phyloP scores from a whole-genome alignment of 495 filamentous ascomycete species.

The Podospora conica region DNA sequence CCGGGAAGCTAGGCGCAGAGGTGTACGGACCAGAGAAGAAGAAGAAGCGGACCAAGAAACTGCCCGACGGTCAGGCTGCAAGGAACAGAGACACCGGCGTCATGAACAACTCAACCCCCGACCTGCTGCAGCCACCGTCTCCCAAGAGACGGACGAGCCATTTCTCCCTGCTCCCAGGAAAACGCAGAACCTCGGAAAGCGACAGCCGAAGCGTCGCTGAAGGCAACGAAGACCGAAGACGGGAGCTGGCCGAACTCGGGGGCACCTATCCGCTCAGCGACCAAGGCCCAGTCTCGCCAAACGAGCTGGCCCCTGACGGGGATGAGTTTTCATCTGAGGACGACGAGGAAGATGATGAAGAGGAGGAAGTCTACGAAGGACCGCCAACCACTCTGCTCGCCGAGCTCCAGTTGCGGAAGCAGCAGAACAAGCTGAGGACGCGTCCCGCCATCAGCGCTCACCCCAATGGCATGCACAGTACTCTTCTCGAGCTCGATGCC shows the following conservation, averaged over 20 bases:
- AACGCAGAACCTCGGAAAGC: neutral
- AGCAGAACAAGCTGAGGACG: slow-evolving; percentile 69
- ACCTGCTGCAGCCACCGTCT: slow-evolving; percentile 5
- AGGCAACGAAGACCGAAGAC: slow-evolving; percentile 15
- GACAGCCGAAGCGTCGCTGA: slow-evolving; percentile 10
- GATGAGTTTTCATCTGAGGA: slow-evolving; percentile 30
- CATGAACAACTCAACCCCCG: slow-evolving; percentile 9
- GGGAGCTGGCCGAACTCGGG: slow-evolving; percentile 8
- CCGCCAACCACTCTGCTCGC: slow-evolving; percentile 86
- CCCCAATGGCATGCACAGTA: slow-evolving; percentile 77
- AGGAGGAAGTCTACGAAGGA: slow-evolving; percentile 49
- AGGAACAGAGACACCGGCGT: slow-evolving; percentile 11
- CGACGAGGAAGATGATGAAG: slow-evolving; percentile 31
- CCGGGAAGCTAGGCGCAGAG: slow-evolving; percentile 62
- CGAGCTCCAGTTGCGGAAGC: slow-evolving; percentile 84
- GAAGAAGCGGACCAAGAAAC: slow-evolving; percentile 24
- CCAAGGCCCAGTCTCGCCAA: slow-evolving; percentile 14
- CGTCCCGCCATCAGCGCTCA: slow-evolving; percentile 59
- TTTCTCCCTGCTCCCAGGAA: slow-evolving; percentile 27
- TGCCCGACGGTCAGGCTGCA: slow-evolving; percentile 4
- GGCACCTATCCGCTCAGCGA: slow-evolving; percentile 5
- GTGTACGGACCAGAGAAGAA: slow-evolving; percentile 53
- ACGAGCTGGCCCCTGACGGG: slow-evolving; percentile 17
- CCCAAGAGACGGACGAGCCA: slow-evolving; percentile 34
- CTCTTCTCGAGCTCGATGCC: slow-evolving; percentile 82